Evolutionary conservation across 2,329 filamentous ascomycete species (phyloP).

Genomic region (Aspergillus sergii): DNA sequence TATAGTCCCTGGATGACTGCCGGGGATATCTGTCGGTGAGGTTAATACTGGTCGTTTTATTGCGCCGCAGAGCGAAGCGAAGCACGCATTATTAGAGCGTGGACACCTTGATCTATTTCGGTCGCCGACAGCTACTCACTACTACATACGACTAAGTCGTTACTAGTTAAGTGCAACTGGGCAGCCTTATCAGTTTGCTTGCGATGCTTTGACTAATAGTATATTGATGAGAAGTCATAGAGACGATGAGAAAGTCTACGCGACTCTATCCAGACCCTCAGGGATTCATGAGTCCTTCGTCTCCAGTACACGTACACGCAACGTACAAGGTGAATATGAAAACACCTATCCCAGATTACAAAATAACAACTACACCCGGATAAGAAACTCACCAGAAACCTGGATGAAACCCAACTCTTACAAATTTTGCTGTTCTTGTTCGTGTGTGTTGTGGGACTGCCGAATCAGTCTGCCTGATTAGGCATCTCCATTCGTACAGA

Average conservation of each 20-base stretch:
- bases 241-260: not conserved
- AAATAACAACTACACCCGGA: not conserved
- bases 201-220: not conserved
- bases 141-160: not conserved
- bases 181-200: not conserved
- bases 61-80: too few relatives aligned
- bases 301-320: not conserved
- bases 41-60: not conserved
- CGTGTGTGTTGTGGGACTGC: not conserved
- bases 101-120: not conserved
- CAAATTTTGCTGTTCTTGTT: not conserved
- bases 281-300: not conserved
- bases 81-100: not conserved
- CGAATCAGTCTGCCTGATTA: not conserved
- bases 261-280: not conserved
- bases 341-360: too few relatives aligned
- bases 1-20: not conserved
- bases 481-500: not conserved
- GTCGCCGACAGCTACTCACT: not conserved
- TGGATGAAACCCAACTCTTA: too few relatives aligned
- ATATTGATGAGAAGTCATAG: not conserved
- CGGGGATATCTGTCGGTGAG: not conserved
- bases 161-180: not conserved
- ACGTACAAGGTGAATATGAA: not conserved
- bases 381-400: not conserved